Conservation (phyloP, 805 yeast species). For the Wickerhamomyces queroliae region DNA sequence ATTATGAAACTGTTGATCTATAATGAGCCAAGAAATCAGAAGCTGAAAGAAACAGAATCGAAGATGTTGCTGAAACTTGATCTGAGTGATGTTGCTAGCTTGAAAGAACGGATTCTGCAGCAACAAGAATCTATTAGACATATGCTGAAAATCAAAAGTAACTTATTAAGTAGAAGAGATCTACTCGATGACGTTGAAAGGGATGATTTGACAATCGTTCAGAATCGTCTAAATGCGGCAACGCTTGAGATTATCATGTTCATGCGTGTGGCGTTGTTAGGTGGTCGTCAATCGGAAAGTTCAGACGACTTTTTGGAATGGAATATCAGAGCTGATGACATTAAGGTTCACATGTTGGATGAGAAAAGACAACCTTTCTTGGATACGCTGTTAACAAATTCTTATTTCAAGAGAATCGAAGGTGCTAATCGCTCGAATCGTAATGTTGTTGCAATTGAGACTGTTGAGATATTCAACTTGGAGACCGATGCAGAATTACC, state of each 20-base stretch:
- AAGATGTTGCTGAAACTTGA: constrained; percentile 68
- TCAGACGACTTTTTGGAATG: constrained; percentile 45
- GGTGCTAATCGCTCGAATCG: constrained; percentile 60
- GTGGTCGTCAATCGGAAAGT: constrained; percentile 24
- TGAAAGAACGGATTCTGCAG: constrained; percentile 38
- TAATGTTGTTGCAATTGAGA: constrained; percentile 51
- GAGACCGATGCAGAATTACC: constrained; percentile 56
- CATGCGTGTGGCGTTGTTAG: constrained; percentile 36
- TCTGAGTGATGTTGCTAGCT: constrained; percentile 49
- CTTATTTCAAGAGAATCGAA: constrained; percentile 56
- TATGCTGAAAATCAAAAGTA: constrained; percentile 36
- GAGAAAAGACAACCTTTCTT: constrained; percentile 57
- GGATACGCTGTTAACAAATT: constrained; percentile 60
- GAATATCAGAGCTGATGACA: constrained; percentile 60
- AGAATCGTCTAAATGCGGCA: constrained; percentile 29
- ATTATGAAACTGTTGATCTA: constrained; percentile 61
- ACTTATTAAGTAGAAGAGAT: constrained; percentile 42
- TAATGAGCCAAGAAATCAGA: constrained; percentile 62
- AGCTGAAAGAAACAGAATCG: constrained; percentile 52
- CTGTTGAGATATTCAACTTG: constrained; percentile 66
- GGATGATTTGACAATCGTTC: constrained; percentile 37
- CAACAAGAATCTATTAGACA: constrained; percentile 44
- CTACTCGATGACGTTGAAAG: constrained; percentile 43
- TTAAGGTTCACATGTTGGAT: constrained; percentile 65
- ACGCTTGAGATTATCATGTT: constrained; percentile 37